phyloP scores from a whole-genome alignment of 345 rosid genomes.

The Eucalyptus polybractea region DNA sequence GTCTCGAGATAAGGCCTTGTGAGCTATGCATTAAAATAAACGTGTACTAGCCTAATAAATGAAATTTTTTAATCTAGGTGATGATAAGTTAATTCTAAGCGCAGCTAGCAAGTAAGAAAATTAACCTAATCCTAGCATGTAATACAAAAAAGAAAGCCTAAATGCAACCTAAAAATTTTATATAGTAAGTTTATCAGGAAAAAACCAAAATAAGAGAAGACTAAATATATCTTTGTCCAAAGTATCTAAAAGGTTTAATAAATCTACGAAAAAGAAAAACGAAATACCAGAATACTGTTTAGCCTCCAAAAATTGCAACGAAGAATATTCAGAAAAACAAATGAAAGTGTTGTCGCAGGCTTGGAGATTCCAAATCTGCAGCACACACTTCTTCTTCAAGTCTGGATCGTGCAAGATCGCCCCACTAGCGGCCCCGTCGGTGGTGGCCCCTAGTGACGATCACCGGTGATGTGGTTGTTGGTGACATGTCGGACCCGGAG shows the following conservation, averaged over 20 bases:
- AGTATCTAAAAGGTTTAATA: background rate
- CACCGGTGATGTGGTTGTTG: background rate
- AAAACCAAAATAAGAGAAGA: background rate
- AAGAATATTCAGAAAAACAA: background rate
- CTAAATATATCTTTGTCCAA: background rate
- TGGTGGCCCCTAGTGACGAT: background rate
- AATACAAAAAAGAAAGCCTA: background rate
- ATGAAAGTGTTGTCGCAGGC: background rate
- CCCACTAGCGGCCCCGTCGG: background rate
- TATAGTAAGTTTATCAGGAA: background rate
- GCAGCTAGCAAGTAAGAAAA: background rate
- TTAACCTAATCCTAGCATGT: background rate
- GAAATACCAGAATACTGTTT: background rate
- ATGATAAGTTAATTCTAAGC: background rate
- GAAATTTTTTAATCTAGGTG: background rate
- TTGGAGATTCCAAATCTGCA: background rate
- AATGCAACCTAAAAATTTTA: background rate
- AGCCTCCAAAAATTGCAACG: background rate
- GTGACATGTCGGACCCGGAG: background rate
- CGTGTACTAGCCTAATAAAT: background rate
- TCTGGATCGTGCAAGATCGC: background rate
- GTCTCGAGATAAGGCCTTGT: background rate
- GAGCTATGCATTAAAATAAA: background rate
- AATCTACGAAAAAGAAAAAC: background rate
- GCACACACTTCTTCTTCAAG: background rate